phyloP scores from a whole-genome alignment of 495 filamentous ascomycete genomes.

The Aspergillus sparsus region DNA sequence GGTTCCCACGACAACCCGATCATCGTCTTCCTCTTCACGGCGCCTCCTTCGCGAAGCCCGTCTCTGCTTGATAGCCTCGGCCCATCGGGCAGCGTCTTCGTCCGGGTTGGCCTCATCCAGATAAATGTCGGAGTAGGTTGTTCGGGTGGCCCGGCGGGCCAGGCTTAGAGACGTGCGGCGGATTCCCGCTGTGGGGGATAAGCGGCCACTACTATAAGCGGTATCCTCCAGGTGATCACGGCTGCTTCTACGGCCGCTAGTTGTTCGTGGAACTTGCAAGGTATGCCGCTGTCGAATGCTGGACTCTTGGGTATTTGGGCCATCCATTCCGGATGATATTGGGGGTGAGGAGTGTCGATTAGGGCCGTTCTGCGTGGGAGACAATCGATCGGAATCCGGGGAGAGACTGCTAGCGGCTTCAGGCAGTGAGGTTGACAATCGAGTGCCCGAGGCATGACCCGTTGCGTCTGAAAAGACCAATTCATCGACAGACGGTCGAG shows the following conservation, averaged over 20 bases:
- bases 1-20: slow-evolving; percentile 91
- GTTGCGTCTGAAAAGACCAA: slow-evolving; percentile 31
- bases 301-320: slow-evolving; percentile 33
- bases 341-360: slow-evolving; percentile 80
- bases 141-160: slow-evolving; percentile 77
- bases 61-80: slow-evolving; percentile 88
- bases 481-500: slow-evolving; percentile 40
- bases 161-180: slow-evolving; percentile 82
- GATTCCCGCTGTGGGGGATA: slow-evolving; percentile 72
- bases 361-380: slow-evolving; percentile 42
- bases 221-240: slow-evolving; percentile 63
- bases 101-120: slow-evolving; percentile 83
- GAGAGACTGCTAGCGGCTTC: slow-evolving; percentile 42
- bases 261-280: slow-evolving; percentile 72
- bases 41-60: slow-evolving; percentile 77
- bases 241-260: slow-evolving; percentile 54
- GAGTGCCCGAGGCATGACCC: slow-evolving; percentile 31
- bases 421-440: slow-evolving; percentile 38
- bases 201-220: slow-evolving; percentile 70
- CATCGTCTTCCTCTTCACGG: slow-evolving; percentile 90
- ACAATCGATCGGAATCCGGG: slow-evolving; percentile 43
- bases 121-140: slow-evolving; percentile 77
- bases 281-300: slow-evolving; percentile 82
- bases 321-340: slow-evolving; percentile 49
- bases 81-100: slow-evolving; percentile 88